Percentiles rank a stretch among this genome's conserved stretches.
Evolutionary conservation across 176 grass and related monocot species (phyloP).

Genomic region (Eragrostis curvula): DNA sequence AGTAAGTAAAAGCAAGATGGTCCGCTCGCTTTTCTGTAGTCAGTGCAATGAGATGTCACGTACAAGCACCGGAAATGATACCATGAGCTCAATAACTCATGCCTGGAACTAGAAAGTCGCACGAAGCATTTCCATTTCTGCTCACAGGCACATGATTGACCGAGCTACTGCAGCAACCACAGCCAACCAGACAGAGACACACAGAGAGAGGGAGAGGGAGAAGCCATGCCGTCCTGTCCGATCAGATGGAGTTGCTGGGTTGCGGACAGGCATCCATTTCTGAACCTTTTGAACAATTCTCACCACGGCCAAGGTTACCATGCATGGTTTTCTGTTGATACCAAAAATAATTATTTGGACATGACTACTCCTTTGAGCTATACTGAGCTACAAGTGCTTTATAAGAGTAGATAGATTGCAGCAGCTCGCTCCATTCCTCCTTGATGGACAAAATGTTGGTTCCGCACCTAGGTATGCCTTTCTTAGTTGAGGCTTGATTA

Average conservation of each 20-base stretch:
- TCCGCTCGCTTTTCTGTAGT: constrained; percentile 16
- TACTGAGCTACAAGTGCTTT: background rate
- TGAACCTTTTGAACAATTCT: background rate
- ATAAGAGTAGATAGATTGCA: background rate
- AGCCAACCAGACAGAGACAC: no score
- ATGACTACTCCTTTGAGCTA: constrained; percentile 26
- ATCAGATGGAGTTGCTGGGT: background rate
- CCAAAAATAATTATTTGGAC: constrained; percentile 5
- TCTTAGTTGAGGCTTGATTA: background rate
- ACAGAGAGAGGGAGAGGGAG: no score
- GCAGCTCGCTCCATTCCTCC: background rate
- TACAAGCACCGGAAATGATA: constrained; percentile 13
- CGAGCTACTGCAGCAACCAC: background rate
- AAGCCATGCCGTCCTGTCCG: constrained; percentile 12
- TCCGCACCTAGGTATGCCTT: background rate
- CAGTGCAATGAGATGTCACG: constrained; percentile 45
- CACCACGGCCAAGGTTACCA: background rate
- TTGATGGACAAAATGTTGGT: constrained; percentile 23
- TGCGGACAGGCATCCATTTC: background rate
- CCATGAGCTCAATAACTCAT: constrained; percentile 15
- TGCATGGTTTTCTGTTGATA: constrained; percentile 1
- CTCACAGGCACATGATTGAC: constrained; percentile 32
- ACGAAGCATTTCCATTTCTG: constrained; percentile 34
- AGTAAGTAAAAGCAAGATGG: background rate
- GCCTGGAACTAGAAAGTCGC: constrained; percentile 50